Conservation (phyloP, 495 filamentous ascomycete genomes). For the Hypoxylon cercidicola region DNA sequence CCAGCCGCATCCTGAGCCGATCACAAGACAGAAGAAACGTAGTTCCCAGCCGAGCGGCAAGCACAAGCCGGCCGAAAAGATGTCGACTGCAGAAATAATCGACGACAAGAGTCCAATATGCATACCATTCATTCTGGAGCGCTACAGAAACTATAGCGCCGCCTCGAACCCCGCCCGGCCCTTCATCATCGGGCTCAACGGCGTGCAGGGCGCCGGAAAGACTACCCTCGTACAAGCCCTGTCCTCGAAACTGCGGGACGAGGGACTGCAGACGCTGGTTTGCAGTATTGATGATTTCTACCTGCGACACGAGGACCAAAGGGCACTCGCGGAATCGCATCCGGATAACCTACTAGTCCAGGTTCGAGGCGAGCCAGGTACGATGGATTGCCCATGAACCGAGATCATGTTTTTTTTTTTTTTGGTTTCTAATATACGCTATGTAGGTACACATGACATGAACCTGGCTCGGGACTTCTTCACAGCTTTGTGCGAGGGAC, state of each 20-base stretch:
- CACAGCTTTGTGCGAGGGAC: constrained; percentile 62
- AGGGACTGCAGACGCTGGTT: constrained; percentile 76
- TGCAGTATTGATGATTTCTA: constrained; percentile 95
- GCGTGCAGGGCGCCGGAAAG: constrained; percentile 90
- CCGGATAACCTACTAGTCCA: constrained; percentile 80
- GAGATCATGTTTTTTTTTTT: constrained; percentile 2
- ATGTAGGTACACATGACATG: constrained; percentile 82
- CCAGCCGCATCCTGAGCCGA: constrained; percentile 13
- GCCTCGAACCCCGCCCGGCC: constrained; percentile 51
- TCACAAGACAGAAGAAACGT: constrained; percentile 13
- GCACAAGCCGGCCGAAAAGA: constrained; percentile 19
- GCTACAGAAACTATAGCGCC: constrained; percentile 65
- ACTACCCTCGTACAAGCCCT: constrained; percentile 84
- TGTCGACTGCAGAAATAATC: constrained; percentile 59
- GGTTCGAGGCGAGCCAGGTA: constrained; percentile 80
- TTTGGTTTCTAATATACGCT: constrained; percentile 25
- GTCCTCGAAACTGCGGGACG: constrained; percentile 69
- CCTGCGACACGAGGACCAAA: constrained; percentile 76
- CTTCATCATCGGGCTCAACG: constrained; percentile 70
- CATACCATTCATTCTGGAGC: constrained; percentile 83
- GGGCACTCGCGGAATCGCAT: constrained; percentile 70
- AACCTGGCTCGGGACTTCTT: constrained; percentile 71
- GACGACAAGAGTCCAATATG: constrained; percentile 91
- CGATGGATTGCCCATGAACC: constrained; percentile 17
- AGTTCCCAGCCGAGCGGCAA: constrained; percentile 2